phyloP scores from a whole-genome alignment of 768 basidiomycete genomes.

The Amylocystis lapponica region DNA sequence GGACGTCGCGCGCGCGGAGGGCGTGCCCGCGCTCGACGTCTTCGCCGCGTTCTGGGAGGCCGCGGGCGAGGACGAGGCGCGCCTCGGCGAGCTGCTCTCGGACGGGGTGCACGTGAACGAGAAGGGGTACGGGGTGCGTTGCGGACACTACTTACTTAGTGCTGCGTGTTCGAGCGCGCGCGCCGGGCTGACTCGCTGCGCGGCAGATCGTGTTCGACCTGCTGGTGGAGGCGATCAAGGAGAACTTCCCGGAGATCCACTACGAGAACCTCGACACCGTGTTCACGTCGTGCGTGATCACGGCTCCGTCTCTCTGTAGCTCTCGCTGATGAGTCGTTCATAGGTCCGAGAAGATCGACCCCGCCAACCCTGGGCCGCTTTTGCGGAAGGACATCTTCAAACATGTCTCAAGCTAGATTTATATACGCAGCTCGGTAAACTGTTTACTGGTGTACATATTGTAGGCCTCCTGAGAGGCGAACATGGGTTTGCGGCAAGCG shows the following conservation, averaged over 20 bases:
- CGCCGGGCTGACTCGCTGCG: neutral
- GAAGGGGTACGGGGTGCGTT: conserved; percentile 66
- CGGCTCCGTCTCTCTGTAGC: no score
- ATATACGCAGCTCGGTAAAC: no score
- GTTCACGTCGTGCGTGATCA: conserved; percentile 52
- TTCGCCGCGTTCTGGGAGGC: conserved; percentile 73
- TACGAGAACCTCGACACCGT: conserved; percentile 52
- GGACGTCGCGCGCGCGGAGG: conserved; percentile 48
- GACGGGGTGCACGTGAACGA: conserved; percentile 82
- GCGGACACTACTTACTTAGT: no score
- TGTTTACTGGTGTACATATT: no score
- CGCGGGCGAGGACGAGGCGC: conserved; percentile 54
- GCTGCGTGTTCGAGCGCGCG: neutral
- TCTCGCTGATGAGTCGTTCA: neutral
- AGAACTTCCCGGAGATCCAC: conserved; percentile 63
- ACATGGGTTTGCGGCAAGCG: no score
- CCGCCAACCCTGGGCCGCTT: neutral
- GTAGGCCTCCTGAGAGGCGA: no score
- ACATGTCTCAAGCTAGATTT: no score
- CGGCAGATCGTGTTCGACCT: conserved; percentile 62
- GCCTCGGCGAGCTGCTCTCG: conserved; percentile 44
- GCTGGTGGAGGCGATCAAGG: conserved; percentile 50
- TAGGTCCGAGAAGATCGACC: conserved; percentile 3
- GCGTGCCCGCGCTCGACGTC: conserved; percentile 63
- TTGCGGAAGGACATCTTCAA: conserved; percentile 2